Percentiles rank a stretch among this genome's conserved stretches.
These are phyloP conservation scores for Trichoderma aggressivum DNA, from an alignment of 2,329 filamentous ascomycete genomes.

Conservation along the genomic window DNA sequence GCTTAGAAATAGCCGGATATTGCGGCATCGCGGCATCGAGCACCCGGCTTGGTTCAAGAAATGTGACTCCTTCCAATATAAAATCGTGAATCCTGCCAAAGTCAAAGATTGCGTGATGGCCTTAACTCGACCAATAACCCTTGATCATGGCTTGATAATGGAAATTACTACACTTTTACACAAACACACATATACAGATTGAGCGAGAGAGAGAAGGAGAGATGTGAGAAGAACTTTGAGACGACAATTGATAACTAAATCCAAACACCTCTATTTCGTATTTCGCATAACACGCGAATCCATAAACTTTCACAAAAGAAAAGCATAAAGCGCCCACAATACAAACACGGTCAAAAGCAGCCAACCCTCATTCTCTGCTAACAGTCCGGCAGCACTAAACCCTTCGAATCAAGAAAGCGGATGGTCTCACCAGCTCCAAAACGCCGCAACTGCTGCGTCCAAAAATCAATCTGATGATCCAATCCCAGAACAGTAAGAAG, in stretches of 20 bases:
- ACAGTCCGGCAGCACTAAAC: background rate
- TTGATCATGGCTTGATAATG: background rate
- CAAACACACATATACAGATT: background rate
- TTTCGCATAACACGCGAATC: background rate
- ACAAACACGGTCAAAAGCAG: background rate
- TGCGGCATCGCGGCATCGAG: background rate
- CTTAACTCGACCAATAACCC: background rate
- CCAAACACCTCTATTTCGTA: background rate
- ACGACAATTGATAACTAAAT: background rate
- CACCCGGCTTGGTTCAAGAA: background rate
- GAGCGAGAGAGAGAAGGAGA: background rate
- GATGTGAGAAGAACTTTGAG: background rate
- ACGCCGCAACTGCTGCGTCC: constrained; percentile 22
- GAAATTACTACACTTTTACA: background rate
- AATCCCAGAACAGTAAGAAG: constrained; percentile 18
- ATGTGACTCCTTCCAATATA: background rate
- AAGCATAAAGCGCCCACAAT: background rate
- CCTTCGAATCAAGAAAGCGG: constrained; percentile 19
- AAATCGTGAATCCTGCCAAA: background rate
- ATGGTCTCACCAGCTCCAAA: constrained; percentile 19
- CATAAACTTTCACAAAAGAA: background rate
- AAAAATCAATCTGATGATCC: constrained; percentile 21
- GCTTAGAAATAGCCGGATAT: background rate
- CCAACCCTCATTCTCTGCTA: background rate
- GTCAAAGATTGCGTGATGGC: background rate